Base-by-base conservation (phyloP, 108 stramenopile species). In the Stephanodiscus minutulus region DNA sequence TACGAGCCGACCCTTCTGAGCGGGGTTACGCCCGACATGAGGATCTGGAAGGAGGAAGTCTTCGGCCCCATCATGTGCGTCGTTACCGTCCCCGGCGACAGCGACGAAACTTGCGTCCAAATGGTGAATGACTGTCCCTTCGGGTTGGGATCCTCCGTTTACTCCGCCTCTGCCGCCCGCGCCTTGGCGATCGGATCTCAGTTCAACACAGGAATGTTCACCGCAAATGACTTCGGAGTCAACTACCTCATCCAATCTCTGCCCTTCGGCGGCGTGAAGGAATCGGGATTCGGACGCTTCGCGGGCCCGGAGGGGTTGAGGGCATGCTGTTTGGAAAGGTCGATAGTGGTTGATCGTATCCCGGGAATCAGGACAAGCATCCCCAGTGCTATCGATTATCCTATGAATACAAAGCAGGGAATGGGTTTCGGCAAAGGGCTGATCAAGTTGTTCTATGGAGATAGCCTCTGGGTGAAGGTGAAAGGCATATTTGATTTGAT, bases 1-100 rank as follows among this genome's bases (percentile, higher is more conserved):
- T 99, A 95, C 83, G 70, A 85, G 74, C 99, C 99, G 1, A 99
- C 99, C 18, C 74, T 99, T 11, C 68, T 98, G 29, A 91, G 88
- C 66, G 96, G 89, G 29, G 90, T 99, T n/a, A 95, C 96, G 12
- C 36, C 84, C 25, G 87, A 92, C 27, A 97, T 97, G 96, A 74
- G 83, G 37, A 98, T 98, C 70, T 91, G 93, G 61, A 88, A 96
- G 70, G 95, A 99, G 72, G 99, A 99, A 80, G 88, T 97, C 0
- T 99, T 99, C 80, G 99, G 99, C 43, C 99, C 99, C 13, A 92
- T 99, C 83, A 98, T 99, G 98, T 88, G 92, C 57, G 79, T 99
- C 46, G 73, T 97, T 66, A 95, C 89, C 64, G 96, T 97, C 20
- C 87, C 91, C 17, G 78, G 82, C 50, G 82, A 96, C 68, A 73